Evolutionary conservation across 108 stramenopile genomes (phyloP).

Genomic region (Pinguiococcus pyrenoidosus): DNA sequence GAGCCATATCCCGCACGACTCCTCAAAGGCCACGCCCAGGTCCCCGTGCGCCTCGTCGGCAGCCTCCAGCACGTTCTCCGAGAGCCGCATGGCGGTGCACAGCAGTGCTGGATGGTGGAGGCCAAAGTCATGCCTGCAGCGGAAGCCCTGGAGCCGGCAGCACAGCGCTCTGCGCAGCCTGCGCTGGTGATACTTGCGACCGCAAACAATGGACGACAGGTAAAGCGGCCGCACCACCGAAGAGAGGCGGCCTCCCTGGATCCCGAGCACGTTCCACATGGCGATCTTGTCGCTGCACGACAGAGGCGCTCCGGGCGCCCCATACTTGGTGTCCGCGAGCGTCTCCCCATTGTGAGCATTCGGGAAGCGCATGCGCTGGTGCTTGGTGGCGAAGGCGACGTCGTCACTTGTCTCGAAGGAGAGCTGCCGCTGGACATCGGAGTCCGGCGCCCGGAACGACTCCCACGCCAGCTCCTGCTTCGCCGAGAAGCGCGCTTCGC

Average conservation of each 20-base stretch:
- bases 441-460: not conserved
- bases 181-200: not conserved
- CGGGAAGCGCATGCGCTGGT: not conserved
- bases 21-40: no score
- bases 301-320: not conserved
- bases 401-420: not conserved
- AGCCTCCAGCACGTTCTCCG: no score
- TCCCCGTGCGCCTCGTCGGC: no score
- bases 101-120: constrained; percentile 4
- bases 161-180: not conserved
- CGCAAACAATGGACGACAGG: not conserved
- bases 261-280: constrained; percentile 2
- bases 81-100: no score
- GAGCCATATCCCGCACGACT: no score
- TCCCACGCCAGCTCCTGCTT: not conserved
- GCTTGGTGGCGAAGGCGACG: not conserved
- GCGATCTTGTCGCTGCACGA: constrained; percentile 17
- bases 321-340: not conserved
- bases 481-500: not conserved
- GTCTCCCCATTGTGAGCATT: not conserved
- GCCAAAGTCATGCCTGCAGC: not conserved
- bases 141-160: constrained; percentile 4
- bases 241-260: not conserved
- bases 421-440: not conserved
- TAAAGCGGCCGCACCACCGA: not conserved